phyloP scores from a whole-genome alignment of 768 basidiomycete species.

The Xerocomus potaroensis region DNA sequence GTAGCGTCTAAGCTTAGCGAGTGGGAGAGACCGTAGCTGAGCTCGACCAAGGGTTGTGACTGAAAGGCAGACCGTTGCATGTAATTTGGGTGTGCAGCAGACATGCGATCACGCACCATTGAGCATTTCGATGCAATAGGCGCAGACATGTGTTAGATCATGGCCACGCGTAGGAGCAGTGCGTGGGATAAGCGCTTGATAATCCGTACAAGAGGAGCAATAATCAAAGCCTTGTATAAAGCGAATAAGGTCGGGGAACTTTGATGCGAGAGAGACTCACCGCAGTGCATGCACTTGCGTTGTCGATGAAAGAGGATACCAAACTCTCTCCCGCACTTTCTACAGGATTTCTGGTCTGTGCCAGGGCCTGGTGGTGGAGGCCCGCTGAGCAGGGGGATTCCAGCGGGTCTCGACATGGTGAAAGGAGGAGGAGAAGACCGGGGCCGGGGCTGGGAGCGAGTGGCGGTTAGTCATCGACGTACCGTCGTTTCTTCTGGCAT shows the following conservation, averaged over 20 bases:
- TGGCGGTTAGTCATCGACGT: background rate
- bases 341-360: conserved; percentile 40
- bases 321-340: conserved; percentile 75
- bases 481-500: too few relatives aligned
- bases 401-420: conserved; percentile 30
- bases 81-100: background rate
- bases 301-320: conserved; percentile 60
- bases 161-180: conserved; percentile 49
- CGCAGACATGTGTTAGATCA: conserved; percentile 64
- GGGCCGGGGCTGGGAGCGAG: background rate
- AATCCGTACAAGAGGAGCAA: conserved; percentile 71
- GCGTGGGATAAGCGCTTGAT: conserved; percentile 75
- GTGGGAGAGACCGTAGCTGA: conserved; percentile 50
- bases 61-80: conserved; percentile 23
- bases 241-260: background rate
- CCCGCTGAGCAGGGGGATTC: conserved; percentile 70
- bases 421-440: background rate
- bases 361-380: conserved; percentile 42
- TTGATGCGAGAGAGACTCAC: conserved; percentile 36
- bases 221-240: conserved; percentile 56
- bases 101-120: conserved; percentile 42
- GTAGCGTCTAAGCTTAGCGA: conserved; percentile 66
- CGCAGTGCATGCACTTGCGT: conserved; percentile 71
- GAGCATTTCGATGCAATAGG: conserved; percentile 67
- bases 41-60: conserved; percentile 66